phyloP scores from a whole-genome alignment of 495 filamentous ascomycete species.

The Apodospora peruviana region DNA sequence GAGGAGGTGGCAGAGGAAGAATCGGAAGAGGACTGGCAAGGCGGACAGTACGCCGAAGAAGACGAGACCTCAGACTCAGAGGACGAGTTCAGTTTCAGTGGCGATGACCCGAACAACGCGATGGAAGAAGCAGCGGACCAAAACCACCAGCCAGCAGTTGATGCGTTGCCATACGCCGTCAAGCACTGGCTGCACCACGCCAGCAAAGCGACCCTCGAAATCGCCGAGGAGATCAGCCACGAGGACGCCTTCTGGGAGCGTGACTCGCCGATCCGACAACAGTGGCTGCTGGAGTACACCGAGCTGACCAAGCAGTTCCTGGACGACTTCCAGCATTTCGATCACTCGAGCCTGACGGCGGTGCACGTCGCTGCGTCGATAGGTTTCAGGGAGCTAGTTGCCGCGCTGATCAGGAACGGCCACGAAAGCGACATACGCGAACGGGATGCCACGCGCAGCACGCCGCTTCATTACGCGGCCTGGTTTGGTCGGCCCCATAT shows the following conservation, averaged over 20 bases:
- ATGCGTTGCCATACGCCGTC: slow-evolving; percentile 28
- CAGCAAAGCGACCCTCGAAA: slow-evolving; percentile 30
- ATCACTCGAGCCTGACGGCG: not conserved
- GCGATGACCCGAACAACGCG: too few relatives aligned
- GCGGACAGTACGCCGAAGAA: too few relatives aligned
- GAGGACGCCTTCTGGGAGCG: slow-evolving; percentile 30
- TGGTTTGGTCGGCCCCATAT: slow-evolving; percentile 26
- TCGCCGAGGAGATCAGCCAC: slow-evolving; percentile 27
- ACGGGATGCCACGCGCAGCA: not conserved
- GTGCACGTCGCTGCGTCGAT: not conserved
- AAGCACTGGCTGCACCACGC: slow-evolving; percentile 35
- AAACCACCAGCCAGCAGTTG: too few relatives aligned
- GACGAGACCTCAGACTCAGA: too few relatives aligned
- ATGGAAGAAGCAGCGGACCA: too few relatives aligned
- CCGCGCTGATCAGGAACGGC: not conserved
- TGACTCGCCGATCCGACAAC: slow-evolving; percentile 24
- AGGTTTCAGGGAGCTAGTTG: not conserved
- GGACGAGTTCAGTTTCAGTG: too few relatives aligned
- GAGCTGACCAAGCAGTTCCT: slow-evolving; percentile 9
- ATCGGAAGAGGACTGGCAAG: too few relatives aligned
- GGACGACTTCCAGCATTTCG: slow-evolving; percentile 18
- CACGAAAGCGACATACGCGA: slow-evolving; percentile 24
- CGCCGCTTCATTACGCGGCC: slow-evolving; percentile 28
- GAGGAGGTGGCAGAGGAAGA: too few relatives aligned
- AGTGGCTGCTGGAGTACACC: slow-evolving; percentile 30